Evolutionary conservation across 768 basidiomycete genomes (phyloP).

Genomic region (Sporobolomyces roseus): DNA sequence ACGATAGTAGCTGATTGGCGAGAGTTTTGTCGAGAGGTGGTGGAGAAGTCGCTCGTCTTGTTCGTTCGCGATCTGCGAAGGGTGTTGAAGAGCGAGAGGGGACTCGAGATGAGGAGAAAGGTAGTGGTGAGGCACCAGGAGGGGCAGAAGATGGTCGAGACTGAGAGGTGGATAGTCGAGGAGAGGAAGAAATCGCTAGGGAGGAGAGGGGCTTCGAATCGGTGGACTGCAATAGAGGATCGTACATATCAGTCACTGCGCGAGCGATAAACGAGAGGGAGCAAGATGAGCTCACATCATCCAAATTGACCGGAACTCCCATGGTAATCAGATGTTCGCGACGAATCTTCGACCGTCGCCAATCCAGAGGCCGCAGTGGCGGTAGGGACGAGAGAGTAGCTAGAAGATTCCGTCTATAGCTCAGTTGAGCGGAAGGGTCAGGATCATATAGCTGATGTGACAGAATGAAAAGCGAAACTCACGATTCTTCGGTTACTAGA

Average conservation of each 20-base stretch:
- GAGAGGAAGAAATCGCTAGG: slow-evolving; percentile 12
- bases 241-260: background rate
- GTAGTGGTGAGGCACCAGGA: slow-evolving; percentile 13
- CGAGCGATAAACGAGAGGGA: background rate
- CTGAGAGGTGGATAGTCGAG: background rate
- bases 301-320: slow-evolving; percentile 37
- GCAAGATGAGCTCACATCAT: slow-evolving; percentile 28
- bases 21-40: slow-evolving; percentile 26
- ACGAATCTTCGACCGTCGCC: slow-evolving; percentile 32
- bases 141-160: slow-evolving; percentile 16
- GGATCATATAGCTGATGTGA: too few species aligned
- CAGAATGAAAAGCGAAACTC: too few species aligned
- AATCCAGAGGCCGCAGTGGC: slow-evolving; percentile 34
- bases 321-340: slow-evolving; percentile 35
- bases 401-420: slow-evolving; percentile 15
- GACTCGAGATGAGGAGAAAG: background rate
- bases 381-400: slow-evolving; percentile 18
- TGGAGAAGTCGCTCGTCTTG: background rate
- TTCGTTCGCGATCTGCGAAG: slow-evolving; percentile 18
- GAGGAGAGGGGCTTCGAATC: slow-evolving; percentile 6
- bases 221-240: background rate
- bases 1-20: slow-evolving; percentile 10
- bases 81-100: slow-evolving; percentile 24
- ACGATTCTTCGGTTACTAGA: slow-evolving; percentile 29
- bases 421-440: too few species aligned